These are phyloP conservation scores for Ramaria rubella DNA, from an alignment of 768 basidiomycete species.

Conservation along the genomic window DNA sequence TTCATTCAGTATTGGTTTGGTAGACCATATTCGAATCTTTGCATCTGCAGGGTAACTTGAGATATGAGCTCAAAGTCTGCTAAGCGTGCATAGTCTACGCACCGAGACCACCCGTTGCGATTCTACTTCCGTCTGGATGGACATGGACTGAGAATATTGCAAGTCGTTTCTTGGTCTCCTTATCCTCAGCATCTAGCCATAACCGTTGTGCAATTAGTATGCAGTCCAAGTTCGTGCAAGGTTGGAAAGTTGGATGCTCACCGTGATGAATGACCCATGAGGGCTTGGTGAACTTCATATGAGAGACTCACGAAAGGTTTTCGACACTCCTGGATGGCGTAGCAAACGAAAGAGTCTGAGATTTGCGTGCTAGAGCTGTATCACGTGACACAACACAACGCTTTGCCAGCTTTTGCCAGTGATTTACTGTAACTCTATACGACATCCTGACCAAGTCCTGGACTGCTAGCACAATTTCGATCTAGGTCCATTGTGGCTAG, in stretches of 20 bases:
- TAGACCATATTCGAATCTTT: constrained; percentile 96
- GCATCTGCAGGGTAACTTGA: constrained; percentile 45
- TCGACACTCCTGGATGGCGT: too few relatives aligned
- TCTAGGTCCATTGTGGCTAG: too few relatives aligned
- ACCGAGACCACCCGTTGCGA: constrained; percentile 88
- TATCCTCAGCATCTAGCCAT: constrained; percentile 40
- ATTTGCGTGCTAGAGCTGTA: too few relatives aligned
- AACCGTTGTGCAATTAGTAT: not conserved
- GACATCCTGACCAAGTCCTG: too few relatives aligned
- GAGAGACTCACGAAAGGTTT: too few relatives aligned
- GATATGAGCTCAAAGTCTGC: not conserved
- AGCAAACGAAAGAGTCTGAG: too few relatives aligned
- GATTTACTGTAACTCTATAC: too few relatives aligned
- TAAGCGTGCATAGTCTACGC: not conserved
- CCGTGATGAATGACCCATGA: constrained; percentile 84
- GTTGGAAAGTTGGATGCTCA: constrained; percentile 18
- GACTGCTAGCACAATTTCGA: too few relatives aligned
- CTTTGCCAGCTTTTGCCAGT: too few relatives aligned
- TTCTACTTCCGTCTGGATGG: constrained; percentile 90
- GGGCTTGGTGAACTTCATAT: constrained; percentile 90
- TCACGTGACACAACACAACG: too few relatives aligned
- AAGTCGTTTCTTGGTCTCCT: constrained; percentile 54
- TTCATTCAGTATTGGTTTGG: constrained; percentile 82
- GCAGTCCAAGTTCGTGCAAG: too few relatives aligned
- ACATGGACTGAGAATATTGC: constrained; percentile 92